Evolutionary conservation across 1,284 basidiomycete species (phyloP).

Genomic region (Cryptococcus hybrid): DNA sequence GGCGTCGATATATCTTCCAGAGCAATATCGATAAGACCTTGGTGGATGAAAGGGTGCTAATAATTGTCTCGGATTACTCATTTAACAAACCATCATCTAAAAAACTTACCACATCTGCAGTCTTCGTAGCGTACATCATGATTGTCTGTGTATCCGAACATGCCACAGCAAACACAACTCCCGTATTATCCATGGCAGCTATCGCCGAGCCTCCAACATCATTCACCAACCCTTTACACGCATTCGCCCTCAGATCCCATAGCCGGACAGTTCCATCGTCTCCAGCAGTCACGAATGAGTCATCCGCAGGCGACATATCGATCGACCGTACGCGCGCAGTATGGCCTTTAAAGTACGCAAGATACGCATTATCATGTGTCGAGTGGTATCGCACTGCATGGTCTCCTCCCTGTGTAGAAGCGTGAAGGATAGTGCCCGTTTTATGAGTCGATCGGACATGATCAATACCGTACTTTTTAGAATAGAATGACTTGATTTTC

Average conservation of each 20-base stretch:
- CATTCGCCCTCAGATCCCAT: slow-evolving; percentile 85
- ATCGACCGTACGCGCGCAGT: slow-evolving; percentile 82
- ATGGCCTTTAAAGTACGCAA: slow-evolving; percentile 95
- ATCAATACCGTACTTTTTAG: slow-evolving; percentile 96
- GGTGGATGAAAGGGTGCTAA: slow-evolving; percentile 73
- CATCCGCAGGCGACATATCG: slow-evolving; percentile 88
- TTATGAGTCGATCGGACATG: slow-evolving; percentile 93
- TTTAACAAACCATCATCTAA: not conserved
- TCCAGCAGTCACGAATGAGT: slow-evolving; percentile 93
- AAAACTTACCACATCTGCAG: slow-evolving; percentile 69
- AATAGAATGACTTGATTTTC: slow-evolving; percentile 73
- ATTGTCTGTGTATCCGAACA: slow-evolving; percentile 78
- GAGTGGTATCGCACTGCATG: slow-evolving; percentile 92
- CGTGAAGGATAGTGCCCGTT: slow-evolving; percentile 77
- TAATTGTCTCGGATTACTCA: not conserved
- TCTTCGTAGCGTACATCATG: slow-evolving; percentile 81
- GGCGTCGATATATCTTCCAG: slow-evolving; percentile 71
- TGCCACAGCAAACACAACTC: slow-evolving; percentile 88
- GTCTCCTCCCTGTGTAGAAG: slow-evolving; percentile 90
- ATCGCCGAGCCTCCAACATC: slow-evolving; percentile 65
- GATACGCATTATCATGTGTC: slow-evolving; percentile 91
- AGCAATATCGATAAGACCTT: slow-evolving; percentile 74
- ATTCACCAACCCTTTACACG: slow-evolving; percentile 61
- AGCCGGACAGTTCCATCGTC: slow-evolving; percentile 90
- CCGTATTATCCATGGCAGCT: slow-evolving; percentile 85